Base-by-base conservation (phyloP, 257 asterid genomes). In the Phtheirospermum japonicum region DNA sequence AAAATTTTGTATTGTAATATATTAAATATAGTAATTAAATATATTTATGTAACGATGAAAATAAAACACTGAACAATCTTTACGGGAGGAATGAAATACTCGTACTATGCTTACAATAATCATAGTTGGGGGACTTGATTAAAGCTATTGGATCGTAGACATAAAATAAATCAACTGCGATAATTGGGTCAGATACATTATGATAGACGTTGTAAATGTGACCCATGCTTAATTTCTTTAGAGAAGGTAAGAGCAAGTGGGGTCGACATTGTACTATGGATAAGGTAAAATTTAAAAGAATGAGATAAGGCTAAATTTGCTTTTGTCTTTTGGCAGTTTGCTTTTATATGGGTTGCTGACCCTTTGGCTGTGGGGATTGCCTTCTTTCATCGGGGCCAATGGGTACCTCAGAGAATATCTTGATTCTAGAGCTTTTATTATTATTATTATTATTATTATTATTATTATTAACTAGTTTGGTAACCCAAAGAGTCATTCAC, bases 281-380 rank as follows among this genome's bases (percentile, higher is more conserved):
- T 46, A 46, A 13, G 9, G 52, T n/a, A 9, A 46, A 46, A 46
- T 9, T 46, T 5, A 42, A 9, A 42, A 23, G 16, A 46, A 0
- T 4, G 16, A 23, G 16, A 0, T 9, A 46, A 6, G 16, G 7
- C 5, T 3, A 32, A 11, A 14, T 46, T 13, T 46, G 52, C 52
- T 46, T 46, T 46, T 46, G 52, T 46, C 52, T 6, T 46, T 46
- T 46, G 20, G 20, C n/a, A 13, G 52, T 46, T 46, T 46, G 20
- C 19, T 14, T 46, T 46, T n/a, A 46, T 46, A 46, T 13, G 19
- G 52, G 52, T 3, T 2, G 6, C 2, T 11, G 2, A 2, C 1
- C 9, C 9, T 6, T 36, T 36, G 2, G 42, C 10, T 1, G 5
- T 7, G 12, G 48, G 48, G n/a, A 6, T 2, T 42, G 48, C 48